Evolutionary conservation across 805 yeast genomes (phyloP).

Genomic region (Scheffersomyces amazonensis): DNA sequence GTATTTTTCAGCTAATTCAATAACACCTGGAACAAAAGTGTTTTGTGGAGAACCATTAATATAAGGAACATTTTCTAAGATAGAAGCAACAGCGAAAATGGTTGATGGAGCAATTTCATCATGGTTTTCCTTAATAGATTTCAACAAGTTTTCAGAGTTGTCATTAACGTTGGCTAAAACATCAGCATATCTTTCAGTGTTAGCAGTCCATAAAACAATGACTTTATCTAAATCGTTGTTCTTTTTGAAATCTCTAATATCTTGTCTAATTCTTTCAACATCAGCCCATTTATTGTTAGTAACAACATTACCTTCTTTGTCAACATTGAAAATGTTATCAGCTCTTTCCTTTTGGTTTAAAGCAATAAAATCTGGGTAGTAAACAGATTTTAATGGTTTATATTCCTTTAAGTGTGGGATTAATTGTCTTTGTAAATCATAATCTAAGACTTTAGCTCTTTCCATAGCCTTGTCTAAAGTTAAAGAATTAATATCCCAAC

Average conservation of each 20-base stretch:
- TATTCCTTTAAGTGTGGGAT: constrained; percentile 57
- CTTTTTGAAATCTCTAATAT: constrained; percentile 74
- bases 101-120: constrained; percentile 89
- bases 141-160: constrained; percentile 74
- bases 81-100: constrained; percentile 90
- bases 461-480: constrained; percentile 75
- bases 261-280: constrained; percentile 81
- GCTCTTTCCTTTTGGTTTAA: constrained; percentile 92
- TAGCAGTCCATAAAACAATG: constrained; percentile 94
- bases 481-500: constrained; percentile 87
- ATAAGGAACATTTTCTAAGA: constrained; percentile 84
- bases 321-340: constrained; percentile 72
- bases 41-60: constrained; percentile 97
- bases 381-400: constrained; percentile 78
- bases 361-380: constrained; percentile 96
- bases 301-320: constrained; percentile 44
- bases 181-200: constrained; percentile 90
- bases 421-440: constrained; percentile 76
- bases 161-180: constrained; percentile 80
- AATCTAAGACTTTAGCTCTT: constrained; percentile 84
- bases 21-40: constrained; percentile 93
- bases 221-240: constrained; percentile 78
- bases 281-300: constrained; percentile 80
- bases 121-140: constrained; percentile 74
- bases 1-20: constrained; percentile 81